Conservation (phyloP, 345 rosid species). For the Eucalyptus coolabah region DNA sequence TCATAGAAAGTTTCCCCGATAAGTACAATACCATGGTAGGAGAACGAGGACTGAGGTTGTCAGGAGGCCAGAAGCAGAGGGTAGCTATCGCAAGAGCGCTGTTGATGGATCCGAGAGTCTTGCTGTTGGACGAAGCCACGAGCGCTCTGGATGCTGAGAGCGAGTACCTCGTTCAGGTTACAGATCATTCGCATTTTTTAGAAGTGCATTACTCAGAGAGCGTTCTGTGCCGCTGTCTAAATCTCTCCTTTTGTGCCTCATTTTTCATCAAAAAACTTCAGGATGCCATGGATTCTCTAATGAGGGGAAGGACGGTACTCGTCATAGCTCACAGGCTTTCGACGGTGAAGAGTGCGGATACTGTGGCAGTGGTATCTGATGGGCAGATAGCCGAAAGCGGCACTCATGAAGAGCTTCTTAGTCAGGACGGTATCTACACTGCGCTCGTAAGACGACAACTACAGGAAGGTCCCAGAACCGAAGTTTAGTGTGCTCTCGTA, state of each 20-base stretch:
- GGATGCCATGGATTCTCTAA: conserved; percentile 98
- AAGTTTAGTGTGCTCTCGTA: neutral
- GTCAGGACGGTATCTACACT: conserved; percentile 43
- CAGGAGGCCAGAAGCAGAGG: conserved; percentile 95
- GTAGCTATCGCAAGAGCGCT: conserved; percentile 89
- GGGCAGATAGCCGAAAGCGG: conserved; percentile 68
- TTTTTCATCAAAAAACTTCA: neutral
- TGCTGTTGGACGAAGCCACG: conserved; percentile 90
- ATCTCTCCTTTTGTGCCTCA: neutral
- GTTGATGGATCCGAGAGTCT: conserved; percentile 74
- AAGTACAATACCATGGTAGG: conserved; percentile 72
- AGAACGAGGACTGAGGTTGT: conserved; percentile 87
- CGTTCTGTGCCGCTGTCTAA: neutral
- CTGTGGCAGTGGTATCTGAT: conserved; percentile 77
- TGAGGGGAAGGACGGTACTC: conserved; percentile 89
- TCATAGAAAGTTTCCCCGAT: conserved; percentile 70
- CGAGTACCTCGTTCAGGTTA: conserved; percentile 89
- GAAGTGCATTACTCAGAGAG: neutral
- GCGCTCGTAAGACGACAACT: conserved; percentile 71
- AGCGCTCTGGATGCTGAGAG: conserved; percentile 97
- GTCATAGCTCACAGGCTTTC: conserved; percentile 95
- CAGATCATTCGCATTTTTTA: neutral
- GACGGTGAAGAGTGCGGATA: conserved; percentile 76
- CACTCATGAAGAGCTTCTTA: conserved; percentile 44
- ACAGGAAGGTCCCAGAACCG: conserved; percentile 4